phyloP scores from a whole-genome alignment of 163 green algal species.

The Scenedesmus sp. region DNA sequence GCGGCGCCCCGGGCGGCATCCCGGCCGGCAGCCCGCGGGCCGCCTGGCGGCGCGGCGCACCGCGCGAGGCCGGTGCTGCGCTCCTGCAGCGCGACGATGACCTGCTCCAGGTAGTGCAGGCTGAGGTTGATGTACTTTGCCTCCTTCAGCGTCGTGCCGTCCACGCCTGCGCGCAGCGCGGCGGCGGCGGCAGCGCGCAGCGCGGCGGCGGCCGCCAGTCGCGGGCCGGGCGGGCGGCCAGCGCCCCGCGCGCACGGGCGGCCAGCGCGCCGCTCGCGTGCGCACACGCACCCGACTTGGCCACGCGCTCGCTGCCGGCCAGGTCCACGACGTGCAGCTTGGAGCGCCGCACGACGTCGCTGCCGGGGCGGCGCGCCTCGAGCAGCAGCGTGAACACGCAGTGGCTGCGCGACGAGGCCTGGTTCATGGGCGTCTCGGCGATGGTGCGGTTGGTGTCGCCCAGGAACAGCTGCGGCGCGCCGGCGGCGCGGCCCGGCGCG shows the following conservation, averaged over 20 bases:
- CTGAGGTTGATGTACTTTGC: slow-evolving; percentile 96
- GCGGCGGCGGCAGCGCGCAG: no score
- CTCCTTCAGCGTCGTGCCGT: slow-evolving; percentile 74
- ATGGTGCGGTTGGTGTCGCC: slow-evolving; percentile 80
- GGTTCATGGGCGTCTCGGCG: slow-evolving; percentile 79
- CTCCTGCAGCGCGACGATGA: slow-evolving; percentile 82
- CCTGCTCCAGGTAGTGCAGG: slow-evolving; percentile 93
- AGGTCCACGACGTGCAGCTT: slow-evolving; percentile 90
- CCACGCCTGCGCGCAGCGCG: slow-evolving; percentile 55
- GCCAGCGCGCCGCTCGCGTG: no score
- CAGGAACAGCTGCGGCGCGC: slow-evolving; percentile 66
- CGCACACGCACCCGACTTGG: slow-evolving; percentile 60
- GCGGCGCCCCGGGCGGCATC: no score
- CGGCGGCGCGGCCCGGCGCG: not conserved
- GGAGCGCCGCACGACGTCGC: slow-evolving; percentile 60
- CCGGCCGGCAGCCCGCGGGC: no score
- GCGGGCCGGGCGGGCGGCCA: no score
- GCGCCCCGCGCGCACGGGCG: no score
- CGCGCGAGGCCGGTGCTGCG: slow-evolving; percentile 56
- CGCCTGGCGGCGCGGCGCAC: slow-evolving; percentile 4
- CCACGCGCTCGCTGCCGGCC: slow-evolving; percentile 79
- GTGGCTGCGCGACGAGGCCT: slow-evolving; percentile 76
- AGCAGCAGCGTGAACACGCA: slow-evolving; percentile 86
- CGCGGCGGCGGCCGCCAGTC: no score
- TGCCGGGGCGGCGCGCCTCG: slow-evolving; percentile 60